Conservation (phyloP, 345 rosid species). For the Melaleuca quinquenervia region DNA sequence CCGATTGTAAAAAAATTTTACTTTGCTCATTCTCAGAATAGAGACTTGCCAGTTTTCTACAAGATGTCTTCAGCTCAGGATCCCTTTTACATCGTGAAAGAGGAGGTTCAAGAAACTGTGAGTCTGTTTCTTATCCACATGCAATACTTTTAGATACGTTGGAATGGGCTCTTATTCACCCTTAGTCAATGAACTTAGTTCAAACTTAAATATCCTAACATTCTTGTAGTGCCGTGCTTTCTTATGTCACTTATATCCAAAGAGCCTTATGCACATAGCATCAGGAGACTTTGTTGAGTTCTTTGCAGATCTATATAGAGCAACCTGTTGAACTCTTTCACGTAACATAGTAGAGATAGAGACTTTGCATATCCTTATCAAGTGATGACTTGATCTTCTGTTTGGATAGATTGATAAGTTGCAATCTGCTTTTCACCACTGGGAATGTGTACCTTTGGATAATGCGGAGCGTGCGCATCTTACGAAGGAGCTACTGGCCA, state of each 20-base stretch:
- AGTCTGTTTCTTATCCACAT: slow-evolving; percentile 6
- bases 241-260: background rate
- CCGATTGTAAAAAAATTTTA: background rate
- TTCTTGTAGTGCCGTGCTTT: background rate
- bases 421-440: slow-evolving; percentile 73
- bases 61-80: slow-evolving; percentile 94
- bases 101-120: slow-evolving; percentile 97
- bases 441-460: slow-evolving; percentile 64
- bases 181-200: background rate
- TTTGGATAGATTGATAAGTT: slow-evolving; percentile 75
- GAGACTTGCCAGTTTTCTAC: background rate
- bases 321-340: background rate
- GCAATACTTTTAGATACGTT: background rate
- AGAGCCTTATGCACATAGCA: background rate
- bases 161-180: background rate
- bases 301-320: background rate
- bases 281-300: background rate
- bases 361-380: background rate
- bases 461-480: slow-evolving; percentile 56
- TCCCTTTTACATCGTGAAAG: slow-evolving; percentile 95
- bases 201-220: background rate
- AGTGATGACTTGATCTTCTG: background rate
- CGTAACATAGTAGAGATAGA: background rate
- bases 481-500: slow-evolving; percentile 56
- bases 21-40: background rate